Evolutionary conservation across 2,329 filamentous ascomycete genomes (phyloP).

Genomic region (Diaporthe caulivora): DNA sequence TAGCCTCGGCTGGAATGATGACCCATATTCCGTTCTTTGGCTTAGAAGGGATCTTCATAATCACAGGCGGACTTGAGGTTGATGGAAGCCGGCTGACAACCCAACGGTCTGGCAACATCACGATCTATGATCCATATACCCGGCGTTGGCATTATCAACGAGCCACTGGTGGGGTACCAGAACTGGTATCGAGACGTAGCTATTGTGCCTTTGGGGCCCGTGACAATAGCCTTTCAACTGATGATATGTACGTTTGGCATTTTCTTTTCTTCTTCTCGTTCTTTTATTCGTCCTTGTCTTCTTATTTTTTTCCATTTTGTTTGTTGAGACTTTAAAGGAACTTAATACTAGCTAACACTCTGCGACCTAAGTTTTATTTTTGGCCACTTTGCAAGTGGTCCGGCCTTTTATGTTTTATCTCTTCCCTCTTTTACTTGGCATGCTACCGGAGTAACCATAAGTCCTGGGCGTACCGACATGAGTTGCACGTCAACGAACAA

Average conservation of each 20-base stretch:
- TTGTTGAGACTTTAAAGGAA: no score
- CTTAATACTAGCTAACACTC: no score
- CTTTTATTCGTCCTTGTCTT: no score
- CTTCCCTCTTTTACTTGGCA: background rate
- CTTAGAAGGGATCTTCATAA: background rate
- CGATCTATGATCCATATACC: background rate
- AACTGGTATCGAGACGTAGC: background rate
- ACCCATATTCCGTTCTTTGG: background rate
- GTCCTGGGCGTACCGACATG: background rate
- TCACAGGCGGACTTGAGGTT: background rate
- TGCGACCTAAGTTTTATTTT: background rate
- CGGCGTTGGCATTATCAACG: background rate
- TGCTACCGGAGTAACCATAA: background rate
- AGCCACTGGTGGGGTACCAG: background rate
- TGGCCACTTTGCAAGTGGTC: background rate
- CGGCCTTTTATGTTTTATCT: background rate
- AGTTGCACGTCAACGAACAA: background rate
- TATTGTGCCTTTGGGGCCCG: background rate
- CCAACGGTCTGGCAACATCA: background rate
- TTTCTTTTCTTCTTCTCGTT: no score
- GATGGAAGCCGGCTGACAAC: background rate
- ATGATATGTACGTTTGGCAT: background rate
- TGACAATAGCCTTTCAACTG: background rate
- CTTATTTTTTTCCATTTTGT: no score
- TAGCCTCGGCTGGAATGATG: background rate